Base-by-base conservation (phyloP, 257 asterid genomes). In the Primulina eburnea region DNA sequence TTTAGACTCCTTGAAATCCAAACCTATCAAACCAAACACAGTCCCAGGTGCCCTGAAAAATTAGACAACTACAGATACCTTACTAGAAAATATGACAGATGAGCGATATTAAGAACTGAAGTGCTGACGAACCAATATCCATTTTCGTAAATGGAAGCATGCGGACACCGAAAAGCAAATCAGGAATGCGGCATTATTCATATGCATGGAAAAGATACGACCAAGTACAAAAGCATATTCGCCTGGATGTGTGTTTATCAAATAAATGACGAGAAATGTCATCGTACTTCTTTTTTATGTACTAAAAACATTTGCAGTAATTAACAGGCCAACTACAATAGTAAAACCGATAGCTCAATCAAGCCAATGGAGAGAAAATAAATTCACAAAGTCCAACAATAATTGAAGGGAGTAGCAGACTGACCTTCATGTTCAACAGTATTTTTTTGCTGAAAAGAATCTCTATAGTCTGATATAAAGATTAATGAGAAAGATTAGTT, bases 361-460 rank as follows among this genome's bases (percentile, higher is more conserved):
- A 47, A 40, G 55, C 3, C 62, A 50, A 55, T 17, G 59, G 3
- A 50, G 37, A 50, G 29, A 52, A 40, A 63, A 63, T 18, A 61
- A 57, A 62, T 9, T 26, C 28, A 5, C 37, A 16, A 2, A 16
- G 47, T 17, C 14, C 43, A 18, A 47, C 70, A 76, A 78, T 29
- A 76, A 78, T 29, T 40, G 64, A 64, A 56, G 64, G 73, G 72
- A 70, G 67, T 56, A 66, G 18, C 71, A 67, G 32, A 86, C 94
- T 86, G 63, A 92, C 99, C 99, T 89, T 90, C 93, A 87, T 80
- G 83, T 79, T 72, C 80, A 93, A 73, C 79, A 93, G 79, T 59
- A 86, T 40, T 88, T 78, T 87, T 78, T 83, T 83, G 86, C 97
- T 89, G 89, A 91, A 85, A 56, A 94, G 97, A 73, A 88, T 90